Base-by-base conservation (phyloP, 2,329 filamentous ascomycete genomes). In the Cladosporium sp. region DNA sequence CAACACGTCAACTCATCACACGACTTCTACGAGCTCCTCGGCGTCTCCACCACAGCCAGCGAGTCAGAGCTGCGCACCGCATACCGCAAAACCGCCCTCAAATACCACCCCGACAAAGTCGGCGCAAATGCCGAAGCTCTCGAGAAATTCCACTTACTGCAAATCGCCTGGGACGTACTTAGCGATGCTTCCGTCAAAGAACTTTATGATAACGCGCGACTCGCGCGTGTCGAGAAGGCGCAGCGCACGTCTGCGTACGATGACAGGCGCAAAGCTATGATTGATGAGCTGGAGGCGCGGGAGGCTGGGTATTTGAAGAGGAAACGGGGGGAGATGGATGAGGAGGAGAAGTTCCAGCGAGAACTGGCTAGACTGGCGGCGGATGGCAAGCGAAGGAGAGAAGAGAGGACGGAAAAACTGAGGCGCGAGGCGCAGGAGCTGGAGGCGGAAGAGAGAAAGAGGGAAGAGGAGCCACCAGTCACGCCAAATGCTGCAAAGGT, bases 91-190 rank as follows among this genome's bases (percentile, higher is more conserved):
- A 89, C 89, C 33, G 92, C 92, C 3, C 83, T 97, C n/a, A 92
- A 92, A 74, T 92, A 93, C 81, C 94, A 98, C 78, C 94, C 94
- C 0, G 94, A 98, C 84, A 97, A 97, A 80, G 89, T 93, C 64
- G 86, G 89, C 69, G 87, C 86, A 62, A 76, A 81, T 66, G 78
- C 80, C 5, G 80, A 80, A 72, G 92, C 95, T 70, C 84, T 91
- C 55, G 88, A 89, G 65, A 91, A 91, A 73, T 98, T 96, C 82
- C 91, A 97, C 78, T 83, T 91, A 1, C 88, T 96, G 66, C 91
- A 93, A 74, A 90, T 91, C 68, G 93, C 92, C n/a, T 88, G 92
- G 75, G 92, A 96, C 78, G 86, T 97, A 1, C 86, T 98, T 2
- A 86, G 87, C 31, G 89, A 93, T 69, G 79, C 87, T 0, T 85